Evolutionary conservation across 192 early-diverging fungal species (phyloP).

Genomic region (Backusella mclennaniae): DNA sequence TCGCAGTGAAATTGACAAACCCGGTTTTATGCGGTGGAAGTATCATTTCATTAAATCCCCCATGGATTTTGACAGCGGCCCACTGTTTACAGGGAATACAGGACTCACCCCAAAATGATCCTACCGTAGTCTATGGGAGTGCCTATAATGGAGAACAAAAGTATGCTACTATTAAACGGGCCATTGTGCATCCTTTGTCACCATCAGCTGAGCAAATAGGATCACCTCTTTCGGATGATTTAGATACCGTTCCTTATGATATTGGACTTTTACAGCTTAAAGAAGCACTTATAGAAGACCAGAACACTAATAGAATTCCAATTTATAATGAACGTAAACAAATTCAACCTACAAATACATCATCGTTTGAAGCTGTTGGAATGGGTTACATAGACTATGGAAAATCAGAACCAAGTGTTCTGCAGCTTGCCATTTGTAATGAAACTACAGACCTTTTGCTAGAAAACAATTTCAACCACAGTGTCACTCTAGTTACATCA

Average conservation of each 20-base stretch:
- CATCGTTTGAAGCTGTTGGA: constrained; percentile 7
- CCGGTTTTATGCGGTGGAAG: constrained; percentile 14
- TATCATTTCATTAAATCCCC: constrained; percentile 12
- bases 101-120: background rate
- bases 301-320: background rate
- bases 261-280: constrained; percentile 14
- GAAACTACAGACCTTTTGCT: background rate
- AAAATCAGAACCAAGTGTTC: background rate
- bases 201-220: background rate
- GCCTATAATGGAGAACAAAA: background rate
- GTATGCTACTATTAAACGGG: constrained; percentile 7
- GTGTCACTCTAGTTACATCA: background rate
- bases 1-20: background rate
- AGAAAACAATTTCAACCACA: background rate
- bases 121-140: constrained; percentile 8
- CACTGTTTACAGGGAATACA: constrained; percentile 14
- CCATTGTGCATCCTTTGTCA: constrained; percentile 1
- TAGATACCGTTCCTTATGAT: constrained; percentile 10
- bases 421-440: constrained; percentile 13
- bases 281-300: background rate
- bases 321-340: background rate
- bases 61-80: constrained; percentile 14
- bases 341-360: background rate
- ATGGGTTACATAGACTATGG: constrained; percentile 11
- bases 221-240: background rate